These are phyloP conservation scores for Zoysia pacifica DNA, from an alignment of 176 grass and related monocot species.

Conservation along the genomic window DNA sequence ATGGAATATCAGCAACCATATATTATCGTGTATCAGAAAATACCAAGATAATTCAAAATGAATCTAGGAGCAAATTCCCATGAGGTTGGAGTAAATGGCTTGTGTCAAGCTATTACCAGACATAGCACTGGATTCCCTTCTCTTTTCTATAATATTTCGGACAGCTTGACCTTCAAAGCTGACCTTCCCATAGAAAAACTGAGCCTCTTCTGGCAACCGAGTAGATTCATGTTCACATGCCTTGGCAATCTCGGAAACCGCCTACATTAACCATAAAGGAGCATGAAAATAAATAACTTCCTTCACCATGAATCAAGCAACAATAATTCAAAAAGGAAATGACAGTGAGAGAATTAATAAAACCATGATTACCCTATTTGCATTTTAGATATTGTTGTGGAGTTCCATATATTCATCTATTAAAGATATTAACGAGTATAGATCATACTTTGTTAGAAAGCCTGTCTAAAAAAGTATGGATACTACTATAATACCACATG, in stretches of 20 bases:
- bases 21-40: conserved; percentile 16
- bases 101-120: conserved; percentile 64
- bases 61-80: conserved; percentile 1
- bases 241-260: conserved; percentile 81
- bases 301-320: conserved; percentile 28
- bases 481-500: conserved; percentile 4
- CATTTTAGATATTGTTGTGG: conserved; percentile 10
- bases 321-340: conserved; percentile 5
- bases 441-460: background rate
- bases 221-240: conserved; percentile 68
- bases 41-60: conserved; percentile 9
- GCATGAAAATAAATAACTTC: conserved; percentile 9
- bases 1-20: conserved; percentile 8
- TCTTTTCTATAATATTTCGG: conserved; percentile 49
- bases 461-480: background rate
- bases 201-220: conserved; percentile 62
- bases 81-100: background rate
- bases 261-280: conserved; percentile 56
- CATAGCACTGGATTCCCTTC: conserved; percentile 31
- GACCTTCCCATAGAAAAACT: conserved; percentile 53
- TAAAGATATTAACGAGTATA: conserved; percentile 5
- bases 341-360: conserved; percentile 17
- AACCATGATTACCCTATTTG: conserved; percentile 6
- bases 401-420: background rate
- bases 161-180: conserved; percentile 60